Conservation (phyloP, 148 eudicot genomes). For the Cornus suecica region DNA sequence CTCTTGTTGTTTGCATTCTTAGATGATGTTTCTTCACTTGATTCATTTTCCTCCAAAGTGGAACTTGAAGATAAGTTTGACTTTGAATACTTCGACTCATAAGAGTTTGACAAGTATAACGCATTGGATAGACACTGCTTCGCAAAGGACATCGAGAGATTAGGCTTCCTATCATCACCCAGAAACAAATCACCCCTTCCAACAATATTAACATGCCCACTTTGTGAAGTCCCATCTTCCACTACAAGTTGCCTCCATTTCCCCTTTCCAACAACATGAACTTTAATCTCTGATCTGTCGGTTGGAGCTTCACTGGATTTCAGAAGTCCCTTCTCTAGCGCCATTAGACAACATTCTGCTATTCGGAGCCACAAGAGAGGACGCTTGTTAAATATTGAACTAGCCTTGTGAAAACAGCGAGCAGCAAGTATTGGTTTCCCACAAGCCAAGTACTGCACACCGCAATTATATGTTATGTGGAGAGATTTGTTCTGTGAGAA, state of each 20-base stretch:
- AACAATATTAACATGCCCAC: slow-evolving; percentile 23
- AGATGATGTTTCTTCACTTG: slow-evolving; percentile 28
- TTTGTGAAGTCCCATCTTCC: slow-evolving; percentile 32
- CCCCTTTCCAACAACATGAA: slow-evolving; percentile 72
- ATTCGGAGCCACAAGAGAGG: slow-evolving; percentile 87
- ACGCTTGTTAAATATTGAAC: slow-evolving; percentile 53
- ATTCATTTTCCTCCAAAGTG: slow-evolving; percentile 36
- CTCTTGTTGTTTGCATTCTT: slow-evolving; percentile 30
- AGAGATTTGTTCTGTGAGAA: slow-evolving; percentile 78
- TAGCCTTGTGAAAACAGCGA: slow-evolving; percentile 67
- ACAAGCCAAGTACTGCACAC: slow-evolving; percentile 77
- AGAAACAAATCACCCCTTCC: slow-evolving; percentile 29
- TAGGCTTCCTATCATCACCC: slow-evolving; percentile 37
- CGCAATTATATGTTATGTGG: slow-evolving; percentile 74
- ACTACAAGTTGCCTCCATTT: slow-evolving; percentile 80
- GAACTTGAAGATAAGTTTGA: slow-evolving; percentile 32
- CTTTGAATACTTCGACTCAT: slow-evolving; percentile 33
- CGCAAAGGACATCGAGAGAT: slow-evolving; percentile 62
- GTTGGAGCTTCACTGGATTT: slow-evolving; percentile 23
- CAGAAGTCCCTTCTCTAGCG: slow-evolving; percentile 59
- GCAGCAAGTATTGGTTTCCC: slow-evolving; percentile 83
- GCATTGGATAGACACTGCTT: slow-evolving; percentile 75
- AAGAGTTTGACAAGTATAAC: slow-evolving; percentile 45
- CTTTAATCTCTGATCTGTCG: slow-evolving; percentile 44
- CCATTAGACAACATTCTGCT: slow-evolving; percentile 89